Percentiles rank a stretch among this genome's conserved stretches.
Evolutionary conservation across 257 asterid genomes (phyloP).

Genomic region (Paraleonurus japonicus): DNA sequence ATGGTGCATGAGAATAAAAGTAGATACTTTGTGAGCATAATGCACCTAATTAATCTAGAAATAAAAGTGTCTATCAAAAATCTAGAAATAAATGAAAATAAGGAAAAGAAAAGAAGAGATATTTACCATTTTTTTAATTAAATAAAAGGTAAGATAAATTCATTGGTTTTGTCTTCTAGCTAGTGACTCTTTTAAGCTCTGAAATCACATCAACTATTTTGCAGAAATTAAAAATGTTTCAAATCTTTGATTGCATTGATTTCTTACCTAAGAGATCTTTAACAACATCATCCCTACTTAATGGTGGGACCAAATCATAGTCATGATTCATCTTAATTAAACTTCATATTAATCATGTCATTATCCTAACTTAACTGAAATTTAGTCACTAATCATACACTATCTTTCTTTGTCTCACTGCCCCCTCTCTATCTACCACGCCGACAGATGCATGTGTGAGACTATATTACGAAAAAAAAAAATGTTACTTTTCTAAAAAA

Average conservation of each 20-base stretch:
- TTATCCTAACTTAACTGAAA: constrained; percentile 37
- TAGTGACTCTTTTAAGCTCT: constrained; percentile 22
- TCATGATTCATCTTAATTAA: constrained; percentile 39
- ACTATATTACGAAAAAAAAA: too few relatives aligned
- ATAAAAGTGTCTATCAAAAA: not conserved
- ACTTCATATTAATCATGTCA: constrained; percentile 36
- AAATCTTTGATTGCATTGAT: constrained; percentile 35
- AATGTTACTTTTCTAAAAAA: too few relatives aligned
- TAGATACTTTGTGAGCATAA: not conserved
- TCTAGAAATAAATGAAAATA: too few relatives aligned
- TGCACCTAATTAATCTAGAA: not conserved
- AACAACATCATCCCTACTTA: constrained; percentile 19
- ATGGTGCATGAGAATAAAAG: not conserved
- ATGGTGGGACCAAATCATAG: constrained; percentile 31
- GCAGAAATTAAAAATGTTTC: not conserved
- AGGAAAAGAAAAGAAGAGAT: not conserved
- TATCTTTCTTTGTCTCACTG: not conserved
- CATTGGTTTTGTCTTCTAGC: not conserved
- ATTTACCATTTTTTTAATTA: not conserved
- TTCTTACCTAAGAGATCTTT: constrained; percentile 38
- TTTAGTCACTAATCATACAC: constrained; percentile 29
- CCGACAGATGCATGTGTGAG: not conserved
- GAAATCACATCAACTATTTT: constrained; percentile 34
- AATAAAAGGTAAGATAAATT: not conserved
- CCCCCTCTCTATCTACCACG: not conserved